Base-by-base conservation (phyloP, 208 protist species). In the Trypanosoma theileri region DNA sequence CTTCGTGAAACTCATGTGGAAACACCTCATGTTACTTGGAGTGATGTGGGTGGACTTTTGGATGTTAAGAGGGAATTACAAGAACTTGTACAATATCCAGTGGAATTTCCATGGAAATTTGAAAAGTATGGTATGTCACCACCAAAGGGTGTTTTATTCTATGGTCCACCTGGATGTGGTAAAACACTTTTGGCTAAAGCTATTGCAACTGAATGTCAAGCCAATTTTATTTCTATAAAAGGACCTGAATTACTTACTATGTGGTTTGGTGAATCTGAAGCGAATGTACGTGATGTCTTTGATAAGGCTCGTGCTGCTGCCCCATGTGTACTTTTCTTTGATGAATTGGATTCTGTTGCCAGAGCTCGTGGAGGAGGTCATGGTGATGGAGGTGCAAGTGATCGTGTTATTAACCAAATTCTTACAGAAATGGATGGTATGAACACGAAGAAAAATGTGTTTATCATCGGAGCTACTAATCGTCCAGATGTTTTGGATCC, bases 401-500 rank as follows among this genome's bases (percentile, higher is more conserved):
- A 99, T 76, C 97, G 99, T 73, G 98, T 99, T 16, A 99, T 99
- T 82, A 99, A 99, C 92, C 99, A 99, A 86, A 96, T 99, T 50
- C 90, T 99, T 21, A 99, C 99, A n/a, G 99, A 99, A 88, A 99
- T 99, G 98, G 99, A 99, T 80, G 99, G 99, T 70, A 98, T 99
- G 87, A 94, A 92, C 73, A 82, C 86, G 16, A 99, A 99, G 84
- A 99, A 99, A 96, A 99, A 98, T 69, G 98, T 99, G 46, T 99
- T 99, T 83, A 98, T 99, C 80, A 99, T 99, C 83, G 99, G 99
- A 64, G 99, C 99, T 12, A 99, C 99, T n/a, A 99, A 99, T 89
- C 86, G 99, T 31, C 99, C 99, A 22, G 99, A 99, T 76, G 99
- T 99, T 66, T 93, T 99, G 64, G 99, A 99, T 89, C 91, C 98